phyloP scores from a whole-genome alignment of 352 stramenopile species.

The Globisporangium middletonii region DNA sequence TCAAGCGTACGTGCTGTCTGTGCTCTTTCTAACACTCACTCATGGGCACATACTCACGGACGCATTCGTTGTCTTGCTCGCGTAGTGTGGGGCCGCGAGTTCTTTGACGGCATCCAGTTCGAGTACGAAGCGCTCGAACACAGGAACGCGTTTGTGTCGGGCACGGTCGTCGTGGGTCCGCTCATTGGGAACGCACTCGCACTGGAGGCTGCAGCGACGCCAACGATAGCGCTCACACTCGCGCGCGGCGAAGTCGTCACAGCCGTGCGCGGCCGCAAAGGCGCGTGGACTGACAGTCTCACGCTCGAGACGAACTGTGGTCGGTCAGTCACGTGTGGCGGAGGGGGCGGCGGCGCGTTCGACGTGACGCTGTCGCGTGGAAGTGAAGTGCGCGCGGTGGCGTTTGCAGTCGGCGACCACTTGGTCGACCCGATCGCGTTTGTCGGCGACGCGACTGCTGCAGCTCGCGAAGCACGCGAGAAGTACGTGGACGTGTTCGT shows the following conservation, averaged over 20 bases:
- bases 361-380: constrained; percentile 18
- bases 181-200: constrained; percentile 49
- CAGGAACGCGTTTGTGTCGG: background rate
- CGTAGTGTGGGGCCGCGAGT: constrained; percentile 67
- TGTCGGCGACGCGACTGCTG: constrained; percentile 16
- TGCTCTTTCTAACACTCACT: too few relatives aligned
- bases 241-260: constrained; percentile 45
- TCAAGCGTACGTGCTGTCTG: constrained; percentile 41
- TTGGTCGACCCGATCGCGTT: constrained; percentile 53
- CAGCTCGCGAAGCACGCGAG: background rate
- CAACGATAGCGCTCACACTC: constrained; percentile 31
- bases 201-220: constrained; percentile 17
- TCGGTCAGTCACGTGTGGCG: constrained; percentile 43
- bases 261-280: constrained; percentile 49
- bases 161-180: constrained; percentile 18
- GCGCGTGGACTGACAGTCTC: constrained; percentile 72
- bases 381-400: constrained; percentile 53
- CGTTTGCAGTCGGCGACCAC: constrained; percentile 62
- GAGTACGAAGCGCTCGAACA: constrained; percentile 37
- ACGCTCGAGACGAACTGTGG: constrained; percentile 62
- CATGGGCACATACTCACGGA: background rate
- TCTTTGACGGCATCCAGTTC: constrained; percentile 66
- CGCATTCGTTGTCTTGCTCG: background rate
- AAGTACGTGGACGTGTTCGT: background rate
- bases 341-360: constrained; percentile 57